Percentiles rank a stretch among this genome's conserved stretches.
Conservation (phyloP, 2,329 filamentous ascomycete species). For the Curvularia verruculosa region DNA sequence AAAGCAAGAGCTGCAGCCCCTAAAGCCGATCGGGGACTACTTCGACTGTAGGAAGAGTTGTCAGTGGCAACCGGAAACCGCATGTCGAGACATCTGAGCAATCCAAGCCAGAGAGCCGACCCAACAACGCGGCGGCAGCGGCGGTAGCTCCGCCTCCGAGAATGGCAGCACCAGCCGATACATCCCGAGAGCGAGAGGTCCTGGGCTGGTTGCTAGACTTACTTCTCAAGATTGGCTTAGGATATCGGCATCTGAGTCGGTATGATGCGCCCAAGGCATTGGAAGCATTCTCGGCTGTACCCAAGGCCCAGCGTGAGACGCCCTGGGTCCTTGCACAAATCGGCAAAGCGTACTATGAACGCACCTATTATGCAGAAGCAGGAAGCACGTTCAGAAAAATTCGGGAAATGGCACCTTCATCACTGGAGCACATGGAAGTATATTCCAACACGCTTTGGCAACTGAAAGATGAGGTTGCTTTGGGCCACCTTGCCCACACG, state of each 20-base stretch:
- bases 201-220: slow-evolving; percentile 79
- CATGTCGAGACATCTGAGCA: slow-evolving; percentile 69
- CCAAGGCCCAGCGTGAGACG: slow-evolving; percentile 79
- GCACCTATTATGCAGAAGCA: slow-evolving; percentile 82
- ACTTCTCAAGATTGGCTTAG: slow-evolving; percentile 79
- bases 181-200: slow-evolving; percentile 73
- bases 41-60: slow-evolving; percentile 80
- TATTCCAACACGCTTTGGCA: slow-evolving; percentile 99
- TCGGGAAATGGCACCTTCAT: slow-evolving; percentile 77
- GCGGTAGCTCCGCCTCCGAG: slow-evolving; percentile 35
- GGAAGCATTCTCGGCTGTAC: slow-evolving; percentile 72
- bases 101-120: slow-evolving; percentile 65
- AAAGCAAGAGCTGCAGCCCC: slow-evolving; percentile 78
- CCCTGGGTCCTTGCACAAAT: slow-evolving; percentile 93
- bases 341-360: slow-evolving; percentile 89
- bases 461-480: slow-evolving; percentile 85
- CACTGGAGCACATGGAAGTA: slow-evolving; percentile 94
- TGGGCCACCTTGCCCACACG: slow-evolving; percentile 91
- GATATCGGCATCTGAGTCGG: slow-evolving; percentile 77
- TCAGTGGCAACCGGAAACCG: slow-evolving; percentile 88
- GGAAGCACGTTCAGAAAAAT: slow-evolving; percentile 85
- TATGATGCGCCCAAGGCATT: slow-evolving; percentile 82
- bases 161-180: slow-evolving; percentile 59
- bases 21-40: slow-evolving; percentile 68
- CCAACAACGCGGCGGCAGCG: slow-evolving; percentile 42